Conservation (phyloP, 208 protist species). For the Balamuthia mandrillaris region DNA sequence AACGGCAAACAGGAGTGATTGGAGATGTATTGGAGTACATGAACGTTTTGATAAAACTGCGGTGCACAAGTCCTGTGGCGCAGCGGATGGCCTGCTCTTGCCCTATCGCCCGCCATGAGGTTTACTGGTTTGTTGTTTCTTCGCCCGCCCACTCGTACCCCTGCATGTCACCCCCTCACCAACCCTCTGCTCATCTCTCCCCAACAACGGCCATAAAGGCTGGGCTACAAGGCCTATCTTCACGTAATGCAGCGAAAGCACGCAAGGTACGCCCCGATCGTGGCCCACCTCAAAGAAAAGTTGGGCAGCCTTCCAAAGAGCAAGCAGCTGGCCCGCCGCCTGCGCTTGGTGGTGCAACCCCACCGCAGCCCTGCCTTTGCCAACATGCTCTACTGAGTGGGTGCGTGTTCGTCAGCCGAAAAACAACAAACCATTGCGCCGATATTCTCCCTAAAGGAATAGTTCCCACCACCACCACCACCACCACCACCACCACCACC, state of each 20-base stretch:
- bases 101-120: not conserved
- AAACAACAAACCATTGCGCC: too few species aligned
- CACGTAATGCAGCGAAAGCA: not conserved
- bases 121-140: not conserved
- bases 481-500: too few species aligned
- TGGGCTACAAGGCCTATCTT: constrained; percentile 18
- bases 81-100: constrained; percentile 21
- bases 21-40: constrained; percentile 15
- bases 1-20: not conserved
- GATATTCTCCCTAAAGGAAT: too few species aligned
- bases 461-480: too few species aligned
- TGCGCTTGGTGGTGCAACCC: too few species aligned
- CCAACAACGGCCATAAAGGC: not conserved
- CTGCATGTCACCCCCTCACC: not conserved
- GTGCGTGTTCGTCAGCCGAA: too few species aligned
- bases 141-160: not conserved
- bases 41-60: not conserved
- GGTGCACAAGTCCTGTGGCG: not conserved
- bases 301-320: too few species aligned
- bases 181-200: not conserved
- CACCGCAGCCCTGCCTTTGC: too few species aligned
- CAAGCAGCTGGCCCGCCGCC: too few species aligned
- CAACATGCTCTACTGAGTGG: too few species aligned
- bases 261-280: not conserved
- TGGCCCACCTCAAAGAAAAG: not conserved